Base-by-base conservation (phyloP, 352 stramenopile genomes). In the Globisporangium mamillatum region DNA sequence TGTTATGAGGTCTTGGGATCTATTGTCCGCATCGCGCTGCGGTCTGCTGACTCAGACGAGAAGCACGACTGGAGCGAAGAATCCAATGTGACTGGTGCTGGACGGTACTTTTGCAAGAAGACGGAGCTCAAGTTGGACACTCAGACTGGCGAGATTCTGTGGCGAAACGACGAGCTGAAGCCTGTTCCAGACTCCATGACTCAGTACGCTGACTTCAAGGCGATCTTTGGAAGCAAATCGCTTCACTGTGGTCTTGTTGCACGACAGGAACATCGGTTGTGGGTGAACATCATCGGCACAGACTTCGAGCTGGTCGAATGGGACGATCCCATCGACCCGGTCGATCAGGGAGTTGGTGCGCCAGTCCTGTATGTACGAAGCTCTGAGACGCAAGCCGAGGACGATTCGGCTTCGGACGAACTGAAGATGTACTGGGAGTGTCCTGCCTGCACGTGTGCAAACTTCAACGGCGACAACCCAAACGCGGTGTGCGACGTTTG, bases 151-250 rank as follows among this genome's bases (percentile, higher is more conserved):
- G 88, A 97, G 60, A 95, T 97, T 69, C 66, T 97, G 58, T 97
- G 90, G 90, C 83, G 90, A 67, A 97, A 97, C 64, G 90, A 97
- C 58, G 90, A 96, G 64, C 71, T 97, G 4, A 96, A 95, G 64
- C 90, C 90, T 14, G 85, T 97, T n/a, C 90, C 89, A 4, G 90
- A 97, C 68, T 94, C 87, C 1, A 97, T 97, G 90, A 93, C 89
- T 0, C 90, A 97, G 64, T 95, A 90, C 60, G 79, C 78, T 18
- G 90, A 97, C 58, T 97, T 95, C 63, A 91, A 89, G 67, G 74
- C 75, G 18, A 81, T 94, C 65, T 96, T 96, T 70, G 89, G 89
- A 4, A 92, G 86, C 61, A 88, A 91, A 59, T 90, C 89, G 24
- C 81, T 95, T 60, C 90, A 97, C 46, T 97, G 90, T 53, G 90